A percentile compares a stretch with the other conserved stretches of the same genome.
Conservation (phyloP, 306 rosid species). For the Betula pendula region DNA sequence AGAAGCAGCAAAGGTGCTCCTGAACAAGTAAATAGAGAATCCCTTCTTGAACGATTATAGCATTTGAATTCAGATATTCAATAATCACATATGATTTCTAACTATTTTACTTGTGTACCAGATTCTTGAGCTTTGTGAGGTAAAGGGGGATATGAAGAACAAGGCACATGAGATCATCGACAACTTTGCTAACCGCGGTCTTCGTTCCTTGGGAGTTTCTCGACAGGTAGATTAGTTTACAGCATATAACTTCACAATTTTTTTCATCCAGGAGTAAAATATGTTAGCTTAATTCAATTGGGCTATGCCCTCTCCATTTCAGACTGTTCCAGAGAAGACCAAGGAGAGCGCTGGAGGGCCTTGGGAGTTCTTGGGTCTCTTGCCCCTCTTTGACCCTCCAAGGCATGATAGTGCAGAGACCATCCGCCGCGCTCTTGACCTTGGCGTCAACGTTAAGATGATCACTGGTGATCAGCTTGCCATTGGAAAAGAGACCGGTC, state of each 20-base stretch:
- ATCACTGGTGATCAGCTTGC: conserved; percentile 98
- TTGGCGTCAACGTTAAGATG: conserved; percentile 94
- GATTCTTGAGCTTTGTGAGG: conserved; percentile 80
- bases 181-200: conserved; percentile 72
- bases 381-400: conserved; percentile 96
- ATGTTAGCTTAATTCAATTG: background rate
- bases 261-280: background rate
- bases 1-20: conserved; percentile 96
- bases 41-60: background rate
- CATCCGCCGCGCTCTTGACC: conserved; percentile 88
- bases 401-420: conserved; percentile 98
- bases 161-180: conserved; percentile 66
- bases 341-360: conserved; percentile 74
- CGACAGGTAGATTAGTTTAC: conserved; percentile 60
- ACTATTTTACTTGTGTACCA: conserved; percentile 22
- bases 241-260: background rate
- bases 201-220: conserved; percentile 75
- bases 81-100: conserved; percentile 4
- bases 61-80: background rate
- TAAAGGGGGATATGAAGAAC: conserved; percentile 51
- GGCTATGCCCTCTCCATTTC: conserved; percentile 5
- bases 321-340: conserved; percentile 70
- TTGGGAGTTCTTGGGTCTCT: conserved; percentile 84
- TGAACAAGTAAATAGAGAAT: conserved; percentile 59
- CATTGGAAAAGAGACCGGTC: conserved; percentile 90